Conservation (phyloP, 2,329 filamentous ascomycete species). For the Lachnellula hyalina region DNA sequence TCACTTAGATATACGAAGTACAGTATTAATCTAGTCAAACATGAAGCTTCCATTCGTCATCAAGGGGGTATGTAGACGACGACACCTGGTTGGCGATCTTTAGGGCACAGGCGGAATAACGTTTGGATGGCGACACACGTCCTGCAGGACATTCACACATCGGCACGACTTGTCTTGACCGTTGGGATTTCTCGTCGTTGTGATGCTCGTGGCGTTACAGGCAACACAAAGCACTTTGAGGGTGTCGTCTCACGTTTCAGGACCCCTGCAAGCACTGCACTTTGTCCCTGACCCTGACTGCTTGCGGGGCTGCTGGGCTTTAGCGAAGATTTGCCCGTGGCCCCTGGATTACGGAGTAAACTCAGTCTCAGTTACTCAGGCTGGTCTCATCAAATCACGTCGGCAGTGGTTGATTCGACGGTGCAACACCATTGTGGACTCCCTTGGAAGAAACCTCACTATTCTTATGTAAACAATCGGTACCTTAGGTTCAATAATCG, state of each 20-base stretch:
- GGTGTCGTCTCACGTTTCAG: constrained; percentile 1
- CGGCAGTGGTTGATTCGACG: no score
- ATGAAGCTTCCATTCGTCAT: neutral
- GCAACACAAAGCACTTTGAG: no score
- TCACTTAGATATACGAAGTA: no score
- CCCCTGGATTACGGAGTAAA: no score
- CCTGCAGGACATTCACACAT: neutral
- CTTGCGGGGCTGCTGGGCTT: neutral
- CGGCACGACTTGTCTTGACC: neutral
- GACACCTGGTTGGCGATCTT: neutral
- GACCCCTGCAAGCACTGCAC: neutral
- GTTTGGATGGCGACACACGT: neutral
- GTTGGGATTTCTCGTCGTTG: neutral
- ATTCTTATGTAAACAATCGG: no score
- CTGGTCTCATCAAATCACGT: no score
- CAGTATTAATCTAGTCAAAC: no score
- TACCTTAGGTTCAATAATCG: no score
- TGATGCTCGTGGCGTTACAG: neutral
- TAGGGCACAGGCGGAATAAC: neutral
- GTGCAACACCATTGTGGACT: no score
- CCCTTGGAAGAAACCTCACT: no score
- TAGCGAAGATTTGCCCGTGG: neutral
- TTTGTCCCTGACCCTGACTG: no score
- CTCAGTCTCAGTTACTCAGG: no score
- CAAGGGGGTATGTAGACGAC: neutral